Evolutionary conservation across 2,329 filamentous ascomycete species (phyloP).

Genomic region (Lachnellula cervina): DNA sequence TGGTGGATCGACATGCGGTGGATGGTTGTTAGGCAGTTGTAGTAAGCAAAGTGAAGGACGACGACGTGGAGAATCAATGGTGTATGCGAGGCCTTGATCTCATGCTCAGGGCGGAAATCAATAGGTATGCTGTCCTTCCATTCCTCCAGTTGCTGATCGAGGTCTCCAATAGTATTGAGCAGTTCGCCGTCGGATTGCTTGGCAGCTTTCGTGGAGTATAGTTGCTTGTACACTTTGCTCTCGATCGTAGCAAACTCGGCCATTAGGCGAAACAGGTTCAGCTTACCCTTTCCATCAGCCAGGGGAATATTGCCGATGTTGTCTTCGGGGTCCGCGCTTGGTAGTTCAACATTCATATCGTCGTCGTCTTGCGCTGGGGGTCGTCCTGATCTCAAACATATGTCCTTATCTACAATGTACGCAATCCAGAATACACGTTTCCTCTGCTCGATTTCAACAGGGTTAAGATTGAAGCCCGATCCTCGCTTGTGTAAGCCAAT

Average conservation of each 20-base stretch:
- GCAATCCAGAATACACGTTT: constrained; percentile 75
- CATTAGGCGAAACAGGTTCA: constrained; percentile 92
- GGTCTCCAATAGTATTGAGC: constrained; percentile 89
- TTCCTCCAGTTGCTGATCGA: constrained; percentile 83
- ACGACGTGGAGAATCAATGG: constrained; percentile 93
- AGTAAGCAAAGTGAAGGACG: constrained; percentile 93
- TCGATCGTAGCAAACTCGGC: constrained; percentile 89
- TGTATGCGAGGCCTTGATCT: constrained; percentile 89
- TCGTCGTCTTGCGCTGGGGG: constrained; percentile 71
- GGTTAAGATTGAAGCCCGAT: constrained; percentile 87
- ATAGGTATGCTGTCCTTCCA: constrained; percentile 97
- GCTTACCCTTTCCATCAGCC: constrained; percentile 81
- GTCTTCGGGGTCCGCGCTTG: constrained; percentile 83
- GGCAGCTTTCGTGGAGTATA: constrained; percentile 89
- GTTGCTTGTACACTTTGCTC: constrained; percentile 84
- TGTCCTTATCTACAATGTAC: constrained; percentile 69
- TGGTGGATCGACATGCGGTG: constrained; percentile 98
- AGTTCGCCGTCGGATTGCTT: constrained; percentile 91
- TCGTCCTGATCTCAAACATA: constrained; percentile 66
- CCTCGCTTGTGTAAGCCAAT: constrained; percentile 94
- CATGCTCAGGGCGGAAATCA: constrained; percentile 94
- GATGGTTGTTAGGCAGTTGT: constrained; percentile 95
- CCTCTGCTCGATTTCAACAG: constrained; percentile 88
- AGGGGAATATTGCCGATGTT: constrained; percentile 93
- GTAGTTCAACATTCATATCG: constrained; percentile 93